A percentile compares a stretch with the other conserved stretches of the same genome.
These are phyloP conservation scores for Trichoderma oligosporum DNA, from an alignment of 2,329 filamentous ascomycete genomes.

Conservation along the genomic window DNA sequence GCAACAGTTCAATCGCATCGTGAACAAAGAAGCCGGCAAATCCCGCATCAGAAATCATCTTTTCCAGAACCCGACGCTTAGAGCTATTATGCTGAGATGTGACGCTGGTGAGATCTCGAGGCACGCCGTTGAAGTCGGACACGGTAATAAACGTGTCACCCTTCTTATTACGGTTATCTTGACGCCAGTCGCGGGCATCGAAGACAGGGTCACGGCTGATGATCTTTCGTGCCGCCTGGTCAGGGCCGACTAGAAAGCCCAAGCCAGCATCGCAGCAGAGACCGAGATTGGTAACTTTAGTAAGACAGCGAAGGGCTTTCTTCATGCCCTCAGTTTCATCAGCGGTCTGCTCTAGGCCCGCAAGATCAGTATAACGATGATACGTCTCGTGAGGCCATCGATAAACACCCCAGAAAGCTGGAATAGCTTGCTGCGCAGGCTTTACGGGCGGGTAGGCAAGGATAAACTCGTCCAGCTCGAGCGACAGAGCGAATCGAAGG, in stretches of 20 bases:
- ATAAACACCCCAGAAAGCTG: conserved; percentile 62
- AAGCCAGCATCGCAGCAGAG: conserved; percentile 64
- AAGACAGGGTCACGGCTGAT: conserved; percentile 38
- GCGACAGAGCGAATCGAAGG: conserved; percentile 60
- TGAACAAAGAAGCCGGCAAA: conserved; percentile 31
- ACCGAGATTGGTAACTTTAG: conserved; percentile 57
- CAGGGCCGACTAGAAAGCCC: conserved; percentile 63
- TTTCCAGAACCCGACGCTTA: conserved; percentile 33
- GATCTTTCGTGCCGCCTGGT: conserved; percentile 47
- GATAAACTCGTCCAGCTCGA: conserved; percentile 59
- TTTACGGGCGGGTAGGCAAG: conserved; percentile 54
- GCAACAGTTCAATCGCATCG: conserved; percentile 35
- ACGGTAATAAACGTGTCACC: conserved; percentile 24
- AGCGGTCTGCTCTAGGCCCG: conserved; percentile 58
- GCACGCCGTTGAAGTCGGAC: conserved; percentile 26
- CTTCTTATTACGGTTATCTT: conserved; percentile 18
- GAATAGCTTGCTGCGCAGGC: conserved; percentile 49
- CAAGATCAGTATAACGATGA: conserved; percentile 55
- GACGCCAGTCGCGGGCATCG: conserved; percentile 28
- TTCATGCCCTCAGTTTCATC: conserved; percentile 62
- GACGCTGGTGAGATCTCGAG: conserved; percentile 24
- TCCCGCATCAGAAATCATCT: conserved; percentile 39
- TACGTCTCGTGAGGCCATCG: conserved; percentile 60
- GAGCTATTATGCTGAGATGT: conserved; percentile 29
- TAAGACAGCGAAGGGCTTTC: conserved; percentile 54